These are phyloP conservation scores for Pouteria campechiana DNA, from an alignment of 179 eudicot species.

Conservation along the genomic window DNA sequence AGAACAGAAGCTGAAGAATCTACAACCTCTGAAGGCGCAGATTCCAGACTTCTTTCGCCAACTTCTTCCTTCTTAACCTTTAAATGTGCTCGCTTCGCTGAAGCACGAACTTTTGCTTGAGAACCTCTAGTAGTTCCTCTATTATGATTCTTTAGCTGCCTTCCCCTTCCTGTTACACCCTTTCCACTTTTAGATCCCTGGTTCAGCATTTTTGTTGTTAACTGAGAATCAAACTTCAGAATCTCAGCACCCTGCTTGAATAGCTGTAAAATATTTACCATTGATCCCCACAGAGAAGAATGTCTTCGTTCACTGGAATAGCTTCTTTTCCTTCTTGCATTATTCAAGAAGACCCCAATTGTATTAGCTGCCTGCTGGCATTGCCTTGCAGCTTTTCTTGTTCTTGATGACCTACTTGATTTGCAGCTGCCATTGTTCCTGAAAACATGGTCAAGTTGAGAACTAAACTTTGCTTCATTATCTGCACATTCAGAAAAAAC, in stretches of 20 bases:
- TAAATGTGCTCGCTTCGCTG: constrained; percentile 45
- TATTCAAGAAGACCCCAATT: constrained; percentile 19
- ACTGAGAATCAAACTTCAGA: too few relatives aligned
- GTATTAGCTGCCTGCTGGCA: constrained; percentile 19
- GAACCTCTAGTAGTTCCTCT: constrained; percentile 16
- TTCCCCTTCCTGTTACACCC: constrained; percentile 27
- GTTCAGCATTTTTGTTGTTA: constrained; percentile 8
- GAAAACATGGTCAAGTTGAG: constrained; percentile 10
- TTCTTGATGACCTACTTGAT: constrained; percentile 20
- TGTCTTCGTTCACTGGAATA: constrained; percentile 30
- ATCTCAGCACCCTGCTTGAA: constrained; percentile 19
- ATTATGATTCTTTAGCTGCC: constrained; percentile 20
- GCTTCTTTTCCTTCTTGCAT: constrained; percentile 66
- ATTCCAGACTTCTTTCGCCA: constrained; percentile 9
- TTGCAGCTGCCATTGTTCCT: constrained; percentile 39
- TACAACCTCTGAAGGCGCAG: not conserved
- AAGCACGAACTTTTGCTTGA: constrained; percentile 13
- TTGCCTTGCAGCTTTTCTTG: constrained; percentile 15
- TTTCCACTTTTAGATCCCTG: constrained; percentile 17
- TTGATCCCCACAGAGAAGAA: constrained; percentile 60
- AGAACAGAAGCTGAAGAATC: constrained; percentile 7
- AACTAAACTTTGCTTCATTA: constrained; percentile 12
- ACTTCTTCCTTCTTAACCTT: constrained; percentile 53
- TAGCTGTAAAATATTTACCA: constrained; percentile 20
- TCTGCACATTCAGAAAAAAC: constrained; percentile 12